Base-by-base conservation (phyloP, 441 rosid genomes). In the Euphorbia corollata region DNA sequence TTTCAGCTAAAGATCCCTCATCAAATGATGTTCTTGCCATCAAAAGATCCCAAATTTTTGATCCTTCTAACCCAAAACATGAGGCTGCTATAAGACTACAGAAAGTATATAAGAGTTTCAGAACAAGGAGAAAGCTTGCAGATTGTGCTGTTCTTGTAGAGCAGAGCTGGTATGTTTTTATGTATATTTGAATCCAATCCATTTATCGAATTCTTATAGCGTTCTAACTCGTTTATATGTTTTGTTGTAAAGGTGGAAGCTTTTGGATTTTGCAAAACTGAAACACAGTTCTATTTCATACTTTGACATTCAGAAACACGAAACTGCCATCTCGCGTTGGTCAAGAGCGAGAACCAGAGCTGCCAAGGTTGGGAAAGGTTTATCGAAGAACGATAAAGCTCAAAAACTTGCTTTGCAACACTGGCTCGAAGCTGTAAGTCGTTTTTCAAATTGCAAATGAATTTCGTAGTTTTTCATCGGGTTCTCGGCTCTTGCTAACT, bases 341-440 rank as follows among this genome's bases (percentile, higher is more conserved):
- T 86, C 92, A 22, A 89, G 99, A 78, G 99, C 98, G 0, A 89
- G 96, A 81, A 91, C 91, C 57, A 77, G 94, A 80, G 99, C 96
- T 47, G 96, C 98, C 34, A 94, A 91, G 82, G 96, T 94, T 68
- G 99, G 97, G 65, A 94, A 94, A 81, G 98, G 99, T 43, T 83
- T 90, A 68, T 91, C 96, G 6, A 89, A 89, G 83, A 91, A 89
- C 67, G 96, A 81, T 41, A 89, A 83, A 63, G 97, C 98, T 63
- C 90, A 78, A 69, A 91, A 94, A 73, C 97, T 94, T 64, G 92
- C 97, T 75, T 75, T 91, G 63, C 95, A 91, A 69, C 99, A 94
- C 67, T 94, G 96, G 98, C 97, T 94, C 61, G 98, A 94, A 80
- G 97, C 96, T 12, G 97, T 91, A 77, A 84, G 96, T 78, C 22